A percentile compares a stretch with the other conserved stretches of the same genome.
Conservation (phyloP, 768 basidiomycete species). For the Leccinum barrowsii region DNA sequence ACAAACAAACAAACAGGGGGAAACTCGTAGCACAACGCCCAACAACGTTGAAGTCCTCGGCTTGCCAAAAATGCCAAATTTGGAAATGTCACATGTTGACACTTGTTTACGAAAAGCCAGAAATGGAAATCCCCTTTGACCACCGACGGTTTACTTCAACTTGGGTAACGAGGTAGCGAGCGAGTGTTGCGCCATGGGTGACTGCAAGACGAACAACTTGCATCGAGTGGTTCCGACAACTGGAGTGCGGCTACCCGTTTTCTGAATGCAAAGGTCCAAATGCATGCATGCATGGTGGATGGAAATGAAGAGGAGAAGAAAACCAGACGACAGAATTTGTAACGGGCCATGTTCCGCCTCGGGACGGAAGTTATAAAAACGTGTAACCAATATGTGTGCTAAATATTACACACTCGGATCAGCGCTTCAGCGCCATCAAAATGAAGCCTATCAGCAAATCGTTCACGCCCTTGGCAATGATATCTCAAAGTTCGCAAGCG, state of each 20-base stretch:
- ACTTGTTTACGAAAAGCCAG: conserved; percentile 6
- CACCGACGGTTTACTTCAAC: neutral
- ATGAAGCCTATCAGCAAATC: neutral
- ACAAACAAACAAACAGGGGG: conserved; percentile 13
- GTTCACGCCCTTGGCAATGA: neutral
- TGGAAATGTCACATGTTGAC: conserved; percentile 14
- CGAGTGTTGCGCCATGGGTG: neutral
- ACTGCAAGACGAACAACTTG: neutral
- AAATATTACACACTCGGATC: conserved; percentile 4
- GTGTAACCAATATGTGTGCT: neutral
- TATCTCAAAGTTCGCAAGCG: neutral
- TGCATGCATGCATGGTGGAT: neutral
- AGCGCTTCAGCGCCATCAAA: neutral
- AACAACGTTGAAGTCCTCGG: conserved; percentile 8
- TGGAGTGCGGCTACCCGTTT: neutral
- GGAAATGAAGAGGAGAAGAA: neutral
- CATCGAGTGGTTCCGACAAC: neutral
- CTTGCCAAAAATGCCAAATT: conserved; percentile 15
- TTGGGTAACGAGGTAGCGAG: neutral
- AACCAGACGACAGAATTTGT: neutral
- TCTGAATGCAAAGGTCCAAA: neutral
- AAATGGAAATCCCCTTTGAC: conserved; percentile 12
- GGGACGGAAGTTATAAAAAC: neutral
- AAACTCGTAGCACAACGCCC: conserved; percentile 4
- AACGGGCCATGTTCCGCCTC: neutral